These are phyloP conservation scores for Phlegmacium glaucopus DNA, from an alignment of 768 basidiomycete species.

Conservation along the genomic window DNA sequence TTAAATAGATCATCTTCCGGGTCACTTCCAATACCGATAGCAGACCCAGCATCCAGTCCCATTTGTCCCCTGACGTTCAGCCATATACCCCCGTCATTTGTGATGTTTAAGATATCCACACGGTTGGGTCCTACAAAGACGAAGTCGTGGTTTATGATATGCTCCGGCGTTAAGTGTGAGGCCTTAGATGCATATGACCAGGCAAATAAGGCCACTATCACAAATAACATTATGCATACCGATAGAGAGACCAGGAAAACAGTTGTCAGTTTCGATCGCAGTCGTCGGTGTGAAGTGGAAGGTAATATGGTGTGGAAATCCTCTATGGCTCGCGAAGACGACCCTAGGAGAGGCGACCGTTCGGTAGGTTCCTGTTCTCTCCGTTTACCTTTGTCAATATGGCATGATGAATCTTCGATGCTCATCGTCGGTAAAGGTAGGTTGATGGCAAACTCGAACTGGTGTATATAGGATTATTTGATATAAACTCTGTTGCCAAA, in stretches of 20 bases:
- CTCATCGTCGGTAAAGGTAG: conserved; percentile 1
- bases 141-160: conserved; percentile 52
- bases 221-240: conserved; percentile 42
- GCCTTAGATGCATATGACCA: conserved; percentile 65
- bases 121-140: conserved; percentile 58
- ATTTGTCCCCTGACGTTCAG: conserved; percentile 51
- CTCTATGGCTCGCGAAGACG: conserved; percentile 31
- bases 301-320: conserved; percentile 14
- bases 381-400: conserved; percentile 52
- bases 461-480: too few relatives aligned
- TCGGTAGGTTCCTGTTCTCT: conserved; percentile 50
- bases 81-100: conserved; percentile 56
- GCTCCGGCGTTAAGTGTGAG: conserved; percentile 50
- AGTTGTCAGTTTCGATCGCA: conserved; percentile 35
- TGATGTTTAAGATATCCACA: conserved; percentile 60
- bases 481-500: neutral
- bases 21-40: conserved; percentile 51
- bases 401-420: conserved; percentile 4
- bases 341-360: conserved; percentile 49
- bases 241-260: conserved; percentile 60
- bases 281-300: conserved; percentile 23
- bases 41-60: conserved; percentile 65
- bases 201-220: conserved; percentile 48
- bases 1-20: conserved; percentile 40
- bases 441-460: too few relatives aligned